A percentile compares a stretch with the other conserved stretches of the same genome.
These are phyloP conservation scores for Astragalus membranaceus DNA, from an alignment of 306 rosid genomes.

Conservation along the genomic window DNA sequence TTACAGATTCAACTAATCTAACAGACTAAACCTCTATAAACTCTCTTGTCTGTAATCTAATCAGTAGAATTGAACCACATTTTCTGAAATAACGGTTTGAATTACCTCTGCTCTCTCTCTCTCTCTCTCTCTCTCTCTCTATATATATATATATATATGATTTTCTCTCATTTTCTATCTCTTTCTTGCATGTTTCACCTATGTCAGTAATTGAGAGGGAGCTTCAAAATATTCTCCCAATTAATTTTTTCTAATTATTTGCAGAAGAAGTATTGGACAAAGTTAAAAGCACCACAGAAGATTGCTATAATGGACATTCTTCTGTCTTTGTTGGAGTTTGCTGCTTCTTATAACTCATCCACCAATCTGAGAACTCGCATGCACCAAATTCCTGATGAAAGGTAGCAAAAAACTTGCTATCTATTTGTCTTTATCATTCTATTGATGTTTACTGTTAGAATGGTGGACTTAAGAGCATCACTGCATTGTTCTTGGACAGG, in stretches of 20 bases:
- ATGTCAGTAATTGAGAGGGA: neutral
- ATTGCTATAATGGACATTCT: constrained; percentile 75
- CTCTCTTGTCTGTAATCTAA: neutral
- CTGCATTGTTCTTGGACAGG: constrained; percentile 50
- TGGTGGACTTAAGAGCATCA: constrained; percentile 19
- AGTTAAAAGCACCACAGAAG: constrained; percentile 66
- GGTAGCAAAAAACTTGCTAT: constrained; percentile 36
- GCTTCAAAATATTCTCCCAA: constrained; percentile 1
- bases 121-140: too few relatives aligned
- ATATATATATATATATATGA: too few relatives aligned
- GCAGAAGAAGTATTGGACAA: constrained; percentile 95
- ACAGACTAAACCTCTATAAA: neutral
- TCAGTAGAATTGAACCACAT: neutral
- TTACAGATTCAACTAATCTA: neutral
- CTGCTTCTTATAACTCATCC: constrained; percentile 87
- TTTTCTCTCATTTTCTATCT: neutral
- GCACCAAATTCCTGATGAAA: constrained; percentile 78
- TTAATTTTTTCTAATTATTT: constrained; percentile 27
- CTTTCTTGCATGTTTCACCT: neutral
- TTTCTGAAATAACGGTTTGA: neutral
- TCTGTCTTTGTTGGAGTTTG: constrained; percentile 78
- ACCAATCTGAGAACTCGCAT: constrained; percentile 82
- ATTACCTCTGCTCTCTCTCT: neutral
- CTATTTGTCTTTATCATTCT: neutral
- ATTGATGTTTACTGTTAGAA: neutral